phyloP scores from a whole-genome alignment of 371 early-diverging fungal species.

The Mortierella polycephala region DNA sequence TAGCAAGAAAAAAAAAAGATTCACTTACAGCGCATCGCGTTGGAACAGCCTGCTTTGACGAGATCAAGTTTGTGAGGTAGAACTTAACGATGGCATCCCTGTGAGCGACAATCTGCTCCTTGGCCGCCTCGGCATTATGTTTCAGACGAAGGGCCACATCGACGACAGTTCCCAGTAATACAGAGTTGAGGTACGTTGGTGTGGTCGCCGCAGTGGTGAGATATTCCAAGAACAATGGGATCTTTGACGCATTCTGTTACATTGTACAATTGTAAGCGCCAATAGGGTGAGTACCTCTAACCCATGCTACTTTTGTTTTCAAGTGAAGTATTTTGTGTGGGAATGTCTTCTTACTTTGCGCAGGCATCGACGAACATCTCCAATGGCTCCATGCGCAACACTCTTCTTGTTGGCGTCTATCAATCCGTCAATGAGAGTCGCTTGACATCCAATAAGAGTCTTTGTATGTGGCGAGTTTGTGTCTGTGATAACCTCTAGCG shows the following conservation, averaged over 20 bases:
- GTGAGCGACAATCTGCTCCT: constrained; percentile 31
- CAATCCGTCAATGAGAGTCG: constrained; percentile 64
- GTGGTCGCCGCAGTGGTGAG: constrained; percentile 59
- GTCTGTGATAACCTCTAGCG: constrained; percentile 46
- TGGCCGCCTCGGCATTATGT: constrained; percentile 40
- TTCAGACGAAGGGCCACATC: constrained; percentile 67
- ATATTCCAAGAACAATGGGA: constrained; percentile 60
- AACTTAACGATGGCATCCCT: constrained; percentile 68
- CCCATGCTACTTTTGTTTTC: no score
- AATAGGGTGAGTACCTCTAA: no score
- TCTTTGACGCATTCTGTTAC: constrained; percentile 55
- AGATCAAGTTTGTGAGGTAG: constrained; percentile 70
- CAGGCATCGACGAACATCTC: constrained; percentile 68
- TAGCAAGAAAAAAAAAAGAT: neutral
- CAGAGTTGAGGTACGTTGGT: constrained; percentile 65
- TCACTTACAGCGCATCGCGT: constrained; percentile 57
- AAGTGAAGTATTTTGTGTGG: no score
- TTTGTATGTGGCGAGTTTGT: constrained; percentile 42
- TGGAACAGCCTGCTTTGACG: constrained; percentile 66
- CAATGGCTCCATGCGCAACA: constrained; percentile 63
- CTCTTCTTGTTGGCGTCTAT: constrained; percentile 55
- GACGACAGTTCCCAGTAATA: constrained; percentile 68
- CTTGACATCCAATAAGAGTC: constrained; percentile 63
- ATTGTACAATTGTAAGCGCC: no score
- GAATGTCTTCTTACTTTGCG: constrained; percentile 62